Evolutionary conservation across 257 asterid genomes (phyloP).

Genomic region (Nicotiana undulata): DNA sequence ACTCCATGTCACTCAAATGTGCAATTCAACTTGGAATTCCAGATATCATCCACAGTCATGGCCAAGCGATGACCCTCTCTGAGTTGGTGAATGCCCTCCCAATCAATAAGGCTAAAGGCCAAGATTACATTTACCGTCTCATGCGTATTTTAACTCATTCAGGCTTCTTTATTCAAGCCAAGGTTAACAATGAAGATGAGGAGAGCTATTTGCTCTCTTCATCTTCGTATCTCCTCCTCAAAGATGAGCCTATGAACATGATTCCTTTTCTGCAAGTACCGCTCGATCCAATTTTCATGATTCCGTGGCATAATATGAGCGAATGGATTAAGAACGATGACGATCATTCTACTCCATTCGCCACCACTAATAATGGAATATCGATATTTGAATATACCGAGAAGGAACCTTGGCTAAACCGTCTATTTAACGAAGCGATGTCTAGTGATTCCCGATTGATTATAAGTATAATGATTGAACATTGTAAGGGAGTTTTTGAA

Average conservation of each 20-base stretch:
- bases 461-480: too few relatives aligned
- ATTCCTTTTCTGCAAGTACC: not conserved
- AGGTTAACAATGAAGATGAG: not conserved
- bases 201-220: not conserved
- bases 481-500: too few relatives aligned
- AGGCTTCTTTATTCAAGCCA: too few relatives aligned
- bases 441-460: constrained; percentile 1
- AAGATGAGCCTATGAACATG: constrained; percentile 1
- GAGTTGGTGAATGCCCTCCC: too few relatives aligned
- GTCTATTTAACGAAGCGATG: constrained; percentile 1
- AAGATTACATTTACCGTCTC: too few relatives aligned
- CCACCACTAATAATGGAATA: not conserved
- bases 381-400: not conserved
- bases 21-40: too few relatives aligned
- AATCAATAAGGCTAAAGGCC: too few relatives aligned
- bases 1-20: too few relatives aligned
- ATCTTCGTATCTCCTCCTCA: not conserved
- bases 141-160: too few relatives aligned
- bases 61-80: too few relatives aligned
- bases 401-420: not conserved
- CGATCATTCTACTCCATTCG: not conserved
- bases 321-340: not conserved
- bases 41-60: too few relatives aligned
- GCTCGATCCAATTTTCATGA: not conserved
- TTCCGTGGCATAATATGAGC: too few relatives aligned